phyloP scores from a whole-genome alignment of 768 basidiomycete genomes.

The Collybiopsis luxurians region DNA sequence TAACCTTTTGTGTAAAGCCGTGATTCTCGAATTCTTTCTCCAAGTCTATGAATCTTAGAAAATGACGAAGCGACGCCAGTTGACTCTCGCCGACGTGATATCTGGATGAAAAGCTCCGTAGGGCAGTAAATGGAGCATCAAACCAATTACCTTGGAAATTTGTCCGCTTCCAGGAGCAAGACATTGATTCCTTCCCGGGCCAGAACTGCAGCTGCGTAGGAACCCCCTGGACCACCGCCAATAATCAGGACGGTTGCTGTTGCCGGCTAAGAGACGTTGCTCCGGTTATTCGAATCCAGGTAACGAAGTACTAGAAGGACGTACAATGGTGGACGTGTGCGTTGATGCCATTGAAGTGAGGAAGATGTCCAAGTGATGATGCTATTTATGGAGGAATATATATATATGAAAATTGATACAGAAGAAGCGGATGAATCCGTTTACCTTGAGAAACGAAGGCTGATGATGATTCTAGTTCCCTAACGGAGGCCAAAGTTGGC shows the following conservation, averaged over 20 bases:
- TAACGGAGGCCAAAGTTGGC: no score
- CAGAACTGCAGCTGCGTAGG: conserved; percentile 23
- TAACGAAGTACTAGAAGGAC: no score
- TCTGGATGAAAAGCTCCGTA: conserved; percentile 12
- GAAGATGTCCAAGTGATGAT: no score
- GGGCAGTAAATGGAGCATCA: neutral
- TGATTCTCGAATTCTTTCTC: conserved; percentile 38
- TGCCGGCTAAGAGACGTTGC: neutral
- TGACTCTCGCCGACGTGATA: conserved; percentile 39
- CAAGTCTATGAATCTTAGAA: conserved; percentile 48
- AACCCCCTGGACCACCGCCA: conserved; percentile 30
- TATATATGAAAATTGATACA: no score
- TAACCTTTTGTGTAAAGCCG: conserved; percentile 52
- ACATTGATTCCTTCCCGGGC: conserved; percentile 23
- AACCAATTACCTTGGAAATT: conserved; percentile 48
- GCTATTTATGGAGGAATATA: no score
- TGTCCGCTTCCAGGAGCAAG: conserved; percentile 27
- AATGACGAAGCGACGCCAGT: conserved; percentile 41
- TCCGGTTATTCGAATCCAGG: no score
- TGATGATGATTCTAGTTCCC: no score
- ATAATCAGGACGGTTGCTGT: conserved; percentile 30
- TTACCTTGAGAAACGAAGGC: no score
- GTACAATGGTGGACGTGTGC: no score
- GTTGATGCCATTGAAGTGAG: no score
- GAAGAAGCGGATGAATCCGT: no score